Evolutionary conservation across 768 basidiomycete genomes (phyloP).

Genomic region (Trametes cingulata): DNA sequence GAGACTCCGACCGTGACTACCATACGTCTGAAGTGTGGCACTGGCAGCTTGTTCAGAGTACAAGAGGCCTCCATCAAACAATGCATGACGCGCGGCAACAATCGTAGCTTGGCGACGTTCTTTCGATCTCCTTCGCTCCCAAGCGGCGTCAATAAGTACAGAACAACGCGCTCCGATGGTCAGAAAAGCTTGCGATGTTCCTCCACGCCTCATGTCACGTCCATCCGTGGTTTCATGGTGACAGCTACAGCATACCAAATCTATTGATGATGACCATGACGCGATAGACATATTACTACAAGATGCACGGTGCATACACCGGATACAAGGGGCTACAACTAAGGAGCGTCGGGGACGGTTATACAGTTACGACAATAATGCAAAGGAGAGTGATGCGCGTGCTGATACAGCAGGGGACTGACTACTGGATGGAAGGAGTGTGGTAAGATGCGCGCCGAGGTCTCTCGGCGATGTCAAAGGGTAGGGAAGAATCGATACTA

Average conservation of each 20-base stretch:
- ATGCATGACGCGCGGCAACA: too few relatives aligned
- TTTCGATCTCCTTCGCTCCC: too few relatives aligned
- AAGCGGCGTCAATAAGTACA: too few relatives aligned
- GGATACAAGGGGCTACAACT: constrained; percentile 3
- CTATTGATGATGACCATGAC: neutral
- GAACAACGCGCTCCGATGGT: neutral
- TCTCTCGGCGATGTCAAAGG: neutral
- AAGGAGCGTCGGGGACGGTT: neutral
- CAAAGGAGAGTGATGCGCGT: constrained; percentile 5
- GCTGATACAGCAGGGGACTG: neutral
- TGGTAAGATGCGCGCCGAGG: neutral
- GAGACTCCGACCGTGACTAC: neutral
- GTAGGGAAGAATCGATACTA: too few relatives aligned
- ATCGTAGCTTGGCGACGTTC: too few relatives aligned
- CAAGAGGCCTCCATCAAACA: neutral
- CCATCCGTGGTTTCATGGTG: neutral
- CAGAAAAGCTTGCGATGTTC: neutral
- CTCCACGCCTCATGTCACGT: neutral
- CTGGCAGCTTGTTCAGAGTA: neutral
- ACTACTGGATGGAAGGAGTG: constrained; percentile 6
- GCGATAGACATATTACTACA: constrained; percentile 7
- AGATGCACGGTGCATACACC: neutral
- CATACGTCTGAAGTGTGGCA: neutral
- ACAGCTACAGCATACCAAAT: constrained; percentile 1
- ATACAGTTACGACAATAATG: constrained; percentile 1